These are phyloP conservation scores for Cubamyces lactineus DNA, from an alignment of 768 basidiomycete species.

Conservation along the genomic window DNA sequence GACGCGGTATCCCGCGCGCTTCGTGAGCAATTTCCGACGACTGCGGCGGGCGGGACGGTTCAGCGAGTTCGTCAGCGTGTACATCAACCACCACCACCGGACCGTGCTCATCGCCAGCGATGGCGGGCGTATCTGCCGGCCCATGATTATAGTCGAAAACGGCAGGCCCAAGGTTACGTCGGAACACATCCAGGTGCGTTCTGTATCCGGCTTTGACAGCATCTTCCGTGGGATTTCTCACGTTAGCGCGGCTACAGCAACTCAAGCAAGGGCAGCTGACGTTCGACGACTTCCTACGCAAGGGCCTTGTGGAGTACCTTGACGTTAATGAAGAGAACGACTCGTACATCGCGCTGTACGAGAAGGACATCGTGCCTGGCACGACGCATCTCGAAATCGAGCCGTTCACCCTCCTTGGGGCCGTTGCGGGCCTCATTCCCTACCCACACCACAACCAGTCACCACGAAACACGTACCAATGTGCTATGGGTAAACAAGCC, in stretches of 20 bases:
- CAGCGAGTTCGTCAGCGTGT: constrained; percentile 96
- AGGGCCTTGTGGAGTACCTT: constrained; percentile 95
- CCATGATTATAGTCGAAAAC: constrained; percentile 94
- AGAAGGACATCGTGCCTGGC: constrained; percentile 74
- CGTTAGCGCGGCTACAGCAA: constrained; percentile 47
- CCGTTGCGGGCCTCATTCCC: constrained; percentile 97
- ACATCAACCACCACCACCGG: constrained; percentile 93
- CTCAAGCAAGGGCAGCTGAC: constrained; percentile 77
- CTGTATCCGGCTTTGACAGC: constrained; percentile 3
- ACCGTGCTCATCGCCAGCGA: constrained; percentile 96
- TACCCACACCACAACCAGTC: constrained; percentile 99
- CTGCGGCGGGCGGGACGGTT: constrained; percentile 89
- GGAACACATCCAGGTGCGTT: constrained; percentile 75
- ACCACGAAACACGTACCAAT: constrained; percentile 98
- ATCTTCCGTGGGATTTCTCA: neutral
- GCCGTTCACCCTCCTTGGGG: constrained; percentile 96
- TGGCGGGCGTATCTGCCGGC: constrained; percentile 96
- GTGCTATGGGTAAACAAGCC: constrained; percentile 99
- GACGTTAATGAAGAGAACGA: constrained; percentile 99
- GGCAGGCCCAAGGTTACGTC: constrained; percentile 73
- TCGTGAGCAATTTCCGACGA: constrained; percentile 89
- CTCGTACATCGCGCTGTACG: constrained; percentile 93
- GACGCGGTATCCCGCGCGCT: constrained; percentile 81
- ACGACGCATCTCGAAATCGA: constrained; percentile 99
- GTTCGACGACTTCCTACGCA: constrained; percentile 93